Conservation (phyloP, 345 rosid species). For the Dipteronia dyeriana region DNA sequence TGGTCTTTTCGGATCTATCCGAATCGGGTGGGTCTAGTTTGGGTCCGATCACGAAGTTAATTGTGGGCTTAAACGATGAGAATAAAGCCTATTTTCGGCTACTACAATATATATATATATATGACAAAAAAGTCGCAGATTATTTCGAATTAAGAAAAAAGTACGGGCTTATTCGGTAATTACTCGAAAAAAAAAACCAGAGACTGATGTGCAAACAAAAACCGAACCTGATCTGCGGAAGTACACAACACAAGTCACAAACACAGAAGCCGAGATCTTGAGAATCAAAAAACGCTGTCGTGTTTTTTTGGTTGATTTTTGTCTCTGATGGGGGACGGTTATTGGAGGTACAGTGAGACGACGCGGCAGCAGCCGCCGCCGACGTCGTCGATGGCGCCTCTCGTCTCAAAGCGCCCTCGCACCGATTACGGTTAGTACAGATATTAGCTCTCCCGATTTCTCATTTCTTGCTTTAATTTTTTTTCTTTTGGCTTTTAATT, state of each 20-base stretch:
- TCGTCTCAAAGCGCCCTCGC: conserved; percentile 56
- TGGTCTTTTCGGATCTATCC: too few species aligned
- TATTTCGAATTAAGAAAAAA: too few species aligned
- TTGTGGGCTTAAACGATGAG: too few species aligned
- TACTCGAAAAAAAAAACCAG: not conserved
- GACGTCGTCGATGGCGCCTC: conserved; percentile 30
- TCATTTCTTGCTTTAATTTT: not conserved
- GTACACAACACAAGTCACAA: not conserved
- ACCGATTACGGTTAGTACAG: conserved; percentile 39
- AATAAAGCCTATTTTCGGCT: too few species aligned
- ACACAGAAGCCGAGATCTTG: not conserved
- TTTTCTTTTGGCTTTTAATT: not conserved
- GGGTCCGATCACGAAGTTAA: too few species aligned
- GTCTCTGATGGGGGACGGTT: conserved; percentile 52
- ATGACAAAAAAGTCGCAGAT: too few species aligned
- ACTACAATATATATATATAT: too few species aligned
- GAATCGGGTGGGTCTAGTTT: too few species aligned
- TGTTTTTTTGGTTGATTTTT: not conserved
- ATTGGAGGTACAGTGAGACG: conserved; percentile 47
- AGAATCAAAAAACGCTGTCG: not conserved
- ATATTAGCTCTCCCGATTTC: not conserved
- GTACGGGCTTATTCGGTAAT: too few species aligned
- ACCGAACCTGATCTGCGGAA: not conserved
- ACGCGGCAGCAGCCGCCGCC: conserved; percentile 39
- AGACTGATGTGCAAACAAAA: not conserved